Evolutionary conservation across 164 flowering plant genomes (phyloP).

Genomic region (Aristolochia californica): DNA sequence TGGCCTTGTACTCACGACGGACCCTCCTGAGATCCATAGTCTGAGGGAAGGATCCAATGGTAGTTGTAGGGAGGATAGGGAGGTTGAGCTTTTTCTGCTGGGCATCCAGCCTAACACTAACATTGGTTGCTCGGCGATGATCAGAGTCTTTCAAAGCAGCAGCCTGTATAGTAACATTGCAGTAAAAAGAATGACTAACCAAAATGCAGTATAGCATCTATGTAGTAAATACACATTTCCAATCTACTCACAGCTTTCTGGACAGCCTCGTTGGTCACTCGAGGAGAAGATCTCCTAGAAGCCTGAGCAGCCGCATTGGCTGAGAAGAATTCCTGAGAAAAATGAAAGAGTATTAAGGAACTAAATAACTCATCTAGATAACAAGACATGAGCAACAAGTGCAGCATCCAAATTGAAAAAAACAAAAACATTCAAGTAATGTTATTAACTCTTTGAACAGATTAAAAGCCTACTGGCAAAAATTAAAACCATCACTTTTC

Average conservation of each 20-base stretch:
- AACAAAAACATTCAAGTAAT: no score
- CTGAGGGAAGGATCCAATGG: conserved; percentile 83
- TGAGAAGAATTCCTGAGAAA: conserved; percentile 48
- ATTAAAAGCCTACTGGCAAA: no score
- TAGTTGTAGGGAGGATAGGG: conserved; percentile 68
- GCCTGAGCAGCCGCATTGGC: conserved; percentile 60
- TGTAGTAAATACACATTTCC: no score
- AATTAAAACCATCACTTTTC: no score
- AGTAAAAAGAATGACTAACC: neutral
- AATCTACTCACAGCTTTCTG: conserved; percentile 56
- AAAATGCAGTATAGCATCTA: neutral
- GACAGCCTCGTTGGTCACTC: conserved; percentile 67
- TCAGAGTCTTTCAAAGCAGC: conserved; percentile 67
- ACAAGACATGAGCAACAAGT: neutral
- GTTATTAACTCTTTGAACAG: no score
- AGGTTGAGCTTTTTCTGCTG: conserved; percentile 68
- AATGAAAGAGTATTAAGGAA: neutral
- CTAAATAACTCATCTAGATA: neutral
- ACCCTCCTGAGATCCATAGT: conserved; percentile 69
- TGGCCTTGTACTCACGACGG: conserved; percentile 71
- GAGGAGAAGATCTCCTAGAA: conserved; percentile 61
- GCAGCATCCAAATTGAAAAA: neutral
- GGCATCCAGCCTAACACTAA: conserved; percentile 60
- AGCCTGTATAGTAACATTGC: conserved; percentile 27
- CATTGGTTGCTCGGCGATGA: conserved; percentile 62